Evolutionary conservation across 2,329 filamentous ascomycete genomes (phyloP), one percentile per base, ranked within the genome.

Genomic region (Diaporthe batatas): DNA sequence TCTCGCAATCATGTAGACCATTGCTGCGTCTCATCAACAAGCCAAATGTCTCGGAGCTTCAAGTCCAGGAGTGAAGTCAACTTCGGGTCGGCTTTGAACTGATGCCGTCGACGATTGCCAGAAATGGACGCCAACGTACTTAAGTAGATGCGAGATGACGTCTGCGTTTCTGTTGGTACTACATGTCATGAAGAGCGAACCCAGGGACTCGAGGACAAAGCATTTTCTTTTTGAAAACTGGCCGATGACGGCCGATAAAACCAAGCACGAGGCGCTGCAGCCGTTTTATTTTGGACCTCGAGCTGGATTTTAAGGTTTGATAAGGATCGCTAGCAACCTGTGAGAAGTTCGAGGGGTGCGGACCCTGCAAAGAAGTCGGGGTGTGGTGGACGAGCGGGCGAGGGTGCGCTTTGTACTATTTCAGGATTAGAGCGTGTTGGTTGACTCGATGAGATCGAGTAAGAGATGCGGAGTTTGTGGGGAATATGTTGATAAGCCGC

Each of bases 391-490:
- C 36, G 65, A 53, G 42, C 51, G 53, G 42, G 14, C 29, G 29
- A n/a, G n/a, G 21, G 39, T 25, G 23, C 6, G 36, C 47, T 58
- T 51, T 36, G 36, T 34, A 51, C 53, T 58, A 10, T 21, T 25
- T 23, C 16, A 23, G 62, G 47, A 67, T 67, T 67, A 67, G 62
- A 53, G 62, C 29, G 14, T 53, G 62, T 39, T 39, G 71, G 69
- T 71, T 85, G 83, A 85, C 83, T 85, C 83, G 83, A 85, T 84
- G 79, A 77, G 79, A 84, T 85, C 80, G 81, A 84, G 83, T 85
- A 85, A 85, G 76, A 72, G 44, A 70, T 51, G 54, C 70, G 75
- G 72, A 70, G 47, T 58, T 72, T 72, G 68, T 72, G 72, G 74
- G 72, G 76, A 73, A 65, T 25, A 70, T 70, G 55, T 67, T 67